Conservation (phyloP, 2,329 filamentous ascomycete genomes). For the Colletotrichum godetiae region DNA sequence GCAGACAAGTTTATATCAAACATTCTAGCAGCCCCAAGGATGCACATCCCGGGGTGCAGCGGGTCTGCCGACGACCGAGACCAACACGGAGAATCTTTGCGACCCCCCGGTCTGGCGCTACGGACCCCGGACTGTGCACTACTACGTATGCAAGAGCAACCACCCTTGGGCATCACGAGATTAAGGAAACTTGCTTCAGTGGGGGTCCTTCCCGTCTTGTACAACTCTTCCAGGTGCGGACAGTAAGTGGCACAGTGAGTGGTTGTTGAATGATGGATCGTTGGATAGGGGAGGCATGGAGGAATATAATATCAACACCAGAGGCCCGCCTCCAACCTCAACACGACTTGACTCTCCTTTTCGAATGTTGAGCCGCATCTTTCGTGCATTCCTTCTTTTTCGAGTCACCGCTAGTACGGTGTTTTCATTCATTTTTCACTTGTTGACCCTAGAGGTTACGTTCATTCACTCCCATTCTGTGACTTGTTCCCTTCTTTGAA, state of each 20-base stretch:
- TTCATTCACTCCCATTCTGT: conserved; percentile 18
- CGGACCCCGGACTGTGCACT: conserved; percentile 9
- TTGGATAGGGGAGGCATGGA: neutral
- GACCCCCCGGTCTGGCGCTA: conserved; percentile 6
- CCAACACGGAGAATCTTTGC: conserved; percentile 15
- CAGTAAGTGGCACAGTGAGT: neutral
- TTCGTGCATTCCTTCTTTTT: conserved; percentile 25
- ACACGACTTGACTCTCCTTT: neutral
- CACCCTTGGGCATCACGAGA: conserved; percentile 10
- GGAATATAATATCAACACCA: conserved; percentile 16
- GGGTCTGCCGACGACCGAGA: conserved; percentile 28
- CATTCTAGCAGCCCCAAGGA: conserved; percentile 22
- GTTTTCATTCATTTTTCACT: conserved; percentile 28
- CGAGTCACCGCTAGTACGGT: conserved; percentile 29
- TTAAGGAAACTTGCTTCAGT: conserved; percentile 28
- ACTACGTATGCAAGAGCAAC: neutral
- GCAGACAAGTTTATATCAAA: conserved; percentile 24
- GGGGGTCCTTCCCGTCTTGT: neutral
- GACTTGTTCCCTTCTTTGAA: neutral
- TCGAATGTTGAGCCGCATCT: conserved; percentile 11
- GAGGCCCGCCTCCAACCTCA: neutral
- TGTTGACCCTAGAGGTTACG: conserved; percentile 28
- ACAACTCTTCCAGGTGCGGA: neutral
- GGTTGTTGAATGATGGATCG: neutral
- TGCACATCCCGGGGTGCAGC: conserved; percentile 19